phyloP scores from a whole-genome alignment of 2,329 filamentous ascomycete species.

The Sclerotinia glacialis region DNA sequence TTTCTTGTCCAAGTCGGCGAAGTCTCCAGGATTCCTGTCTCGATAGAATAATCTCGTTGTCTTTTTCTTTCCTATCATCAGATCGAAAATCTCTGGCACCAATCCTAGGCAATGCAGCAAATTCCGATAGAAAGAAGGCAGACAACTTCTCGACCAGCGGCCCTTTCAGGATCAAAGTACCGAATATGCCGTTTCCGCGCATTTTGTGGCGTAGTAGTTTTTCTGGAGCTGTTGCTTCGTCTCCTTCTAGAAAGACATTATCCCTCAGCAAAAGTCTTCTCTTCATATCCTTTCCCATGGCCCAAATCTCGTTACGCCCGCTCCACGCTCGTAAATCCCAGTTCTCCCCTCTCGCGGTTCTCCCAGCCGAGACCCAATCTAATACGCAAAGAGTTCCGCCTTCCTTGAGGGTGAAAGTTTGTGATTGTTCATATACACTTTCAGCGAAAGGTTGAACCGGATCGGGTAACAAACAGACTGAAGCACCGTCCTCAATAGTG shows the following conservation, averaged over 20 bases:
- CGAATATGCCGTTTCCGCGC: constrained; percentile 73
- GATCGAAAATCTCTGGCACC: constrained; percentile 75
- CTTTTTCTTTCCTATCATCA: constrained; percentile 49
- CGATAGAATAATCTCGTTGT: constrained; percentile 42
- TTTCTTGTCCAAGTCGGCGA: constrained; percentile 57
- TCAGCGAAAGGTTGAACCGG: constrained; percentile 87
- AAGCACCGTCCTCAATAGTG: constrained; percentile 49
- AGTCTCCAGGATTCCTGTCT: constrained; percentile 53
- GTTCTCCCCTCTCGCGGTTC: constrained; percentile 78
- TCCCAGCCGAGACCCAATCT: constrained; percentile 92
- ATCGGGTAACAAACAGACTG: constrained; percentile 74
- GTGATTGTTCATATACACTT: constrained; percentile 80
- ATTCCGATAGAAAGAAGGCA: constrained; percentile 75
- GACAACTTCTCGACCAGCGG: constrained; percentile 63
- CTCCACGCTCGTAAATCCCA: constrained; percentile 81
- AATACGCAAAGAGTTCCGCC: constrained; percentile 70
- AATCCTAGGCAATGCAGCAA: constrained; percentile 73
- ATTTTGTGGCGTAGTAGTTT: constrained; percentile 57
- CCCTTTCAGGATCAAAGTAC: constrained; percentile 80
- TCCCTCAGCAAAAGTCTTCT: constrained; percentile 76
- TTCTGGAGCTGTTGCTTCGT: constrained; percentile 44
- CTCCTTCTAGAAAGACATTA: constrained; percentile 69
- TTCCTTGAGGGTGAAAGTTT: constrained; percentile 66
- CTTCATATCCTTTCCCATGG: constrained; percentile 42
- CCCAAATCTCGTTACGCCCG: constrained; percentile 86